Evolutionary conservation across 305 asterid species (phyloP).

Genomic region (Striga hermonthica): DNA sequence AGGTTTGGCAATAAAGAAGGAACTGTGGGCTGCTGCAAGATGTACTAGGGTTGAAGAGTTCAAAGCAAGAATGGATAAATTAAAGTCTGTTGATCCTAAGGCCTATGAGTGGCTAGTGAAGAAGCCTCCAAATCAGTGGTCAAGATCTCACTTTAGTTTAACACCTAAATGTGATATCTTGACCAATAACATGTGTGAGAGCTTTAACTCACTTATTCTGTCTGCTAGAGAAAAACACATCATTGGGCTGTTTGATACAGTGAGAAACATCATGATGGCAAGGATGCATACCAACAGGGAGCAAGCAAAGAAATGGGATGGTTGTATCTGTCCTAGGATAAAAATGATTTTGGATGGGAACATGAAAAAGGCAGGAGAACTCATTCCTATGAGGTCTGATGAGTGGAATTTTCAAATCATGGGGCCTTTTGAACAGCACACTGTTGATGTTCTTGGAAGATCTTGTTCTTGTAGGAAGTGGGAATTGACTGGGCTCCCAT

Average conservation of each 20-base stretch:
- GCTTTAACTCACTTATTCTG: background rate
- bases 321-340: background rate
- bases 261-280: background rate
- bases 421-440: background rate
- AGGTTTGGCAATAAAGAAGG: background rate
- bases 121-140: background rate
- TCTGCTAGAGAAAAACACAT: background rate
- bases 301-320: background rate
- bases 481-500: background rate
- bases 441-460: background rate
- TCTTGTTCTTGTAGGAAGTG: background rate
- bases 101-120: background rate
- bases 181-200: background rate
- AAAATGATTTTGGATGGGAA: background rate
- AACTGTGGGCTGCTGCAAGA: background rate
- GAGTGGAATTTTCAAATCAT: background rate
- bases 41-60: background rate
- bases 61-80: background rate
- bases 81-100: background rate
- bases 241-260: background rate
- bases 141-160: background rate
- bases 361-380: background rate
- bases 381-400: background rate
- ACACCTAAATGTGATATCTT: background rate
- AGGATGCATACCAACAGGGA: background rate